phyloP scores from a whole-genome alignment of 345 rosid species.

The Arabidopsis arenosa region DNA sequence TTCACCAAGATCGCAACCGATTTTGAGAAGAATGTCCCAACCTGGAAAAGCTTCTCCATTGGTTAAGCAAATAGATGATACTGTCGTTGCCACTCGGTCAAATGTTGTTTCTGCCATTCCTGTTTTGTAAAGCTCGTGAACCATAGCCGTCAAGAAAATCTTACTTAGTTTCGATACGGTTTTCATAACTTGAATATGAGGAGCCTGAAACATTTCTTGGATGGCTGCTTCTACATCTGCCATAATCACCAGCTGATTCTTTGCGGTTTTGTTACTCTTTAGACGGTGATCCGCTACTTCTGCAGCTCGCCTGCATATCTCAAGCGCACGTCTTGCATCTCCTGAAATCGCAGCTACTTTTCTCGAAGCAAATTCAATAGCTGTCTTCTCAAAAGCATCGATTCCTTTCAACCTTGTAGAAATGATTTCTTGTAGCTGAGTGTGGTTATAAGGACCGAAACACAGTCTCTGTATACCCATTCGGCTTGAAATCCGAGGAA shows the following conservation, averaged over 20 bases:
- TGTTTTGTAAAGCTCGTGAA: constrained; percentile 89
- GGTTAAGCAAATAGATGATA: constrained; percentile 71
- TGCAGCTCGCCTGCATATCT: constrained; percentile 98
- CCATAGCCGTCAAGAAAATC: constrained; percentile 93
- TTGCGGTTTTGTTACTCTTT: constrained; percentile 57
- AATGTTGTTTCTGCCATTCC: constrained; percentile 91
- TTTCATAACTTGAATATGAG: constrained; percentile 96
- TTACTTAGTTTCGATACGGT: constrained; percentile 69
- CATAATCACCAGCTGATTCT: constrained; percentile 70
- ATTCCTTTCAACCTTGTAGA: constrained; percentile 78
- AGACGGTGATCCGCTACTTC: constrained; percentile 80
- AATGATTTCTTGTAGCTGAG: constrained; percentile 95
- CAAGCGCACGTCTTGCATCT: constrained; percentile 96
- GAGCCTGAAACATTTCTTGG: constrained; percentile 97
- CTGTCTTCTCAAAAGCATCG: constrained; percentile 89
- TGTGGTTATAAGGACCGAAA: constrained; percentile 90
- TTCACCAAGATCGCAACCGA: constrained; percentile 93
- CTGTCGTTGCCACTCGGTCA: constrained; percentile 84
- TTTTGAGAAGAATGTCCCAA: constrained; percentile 81
- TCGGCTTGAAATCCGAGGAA: constrained; percentile 96
- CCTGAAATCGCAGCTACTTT: constrained; percentile 99
- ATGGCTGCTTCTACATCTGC: constrained; percentile 87
- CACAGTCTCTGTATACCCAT: constrained; percentile 97
- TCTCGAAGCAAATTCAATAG: constrained; percentile 93
- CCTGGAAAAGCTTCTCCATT: constrained; percentile 90